Evolutionary conservation across 1,284 basidiomycete genomes (phyloP).

Genomic region (Chondrostereum purpureum): DNA sequence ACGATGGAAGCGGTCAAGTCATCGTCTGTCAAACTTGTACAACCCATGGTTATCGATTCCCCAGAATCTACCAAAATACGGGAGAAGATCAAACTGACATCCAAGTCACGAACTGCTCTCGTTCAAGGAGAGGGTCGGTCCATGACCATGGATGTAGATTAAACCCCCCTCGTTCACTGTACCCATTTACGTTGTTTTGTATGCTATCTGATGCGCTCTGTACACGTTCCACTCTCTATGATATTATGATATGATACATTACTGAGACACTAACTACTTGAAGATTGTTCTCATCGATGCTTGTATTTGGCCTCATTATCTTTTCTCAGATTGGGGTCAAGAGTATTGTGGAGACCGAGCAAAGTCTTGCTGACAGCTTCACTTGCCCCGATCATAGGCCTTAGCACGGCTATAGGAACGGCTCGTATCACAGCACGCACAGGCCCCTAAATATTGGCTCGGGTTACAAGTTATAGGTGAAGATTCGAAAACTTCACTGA

Average conservation of each 20-base stretch:
- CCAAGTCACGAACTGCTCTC: slow-evolving; percentile 65
- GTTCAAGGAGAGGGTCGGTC: slow-evolving; percentile 70
- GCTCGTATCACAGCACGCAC: slow-evolving; percentile 91
- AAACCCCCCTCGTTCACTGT: slow-evolving; percentile 16
- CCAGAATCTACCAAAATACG: slow-evolving; percentile 44
- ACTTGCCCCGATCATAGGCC: slow-evolving; percentile 94
- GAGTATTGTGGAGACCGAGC: slow-evolving; percentile 83
- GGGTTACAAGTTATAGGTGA: slow-evolving; percentile 6
- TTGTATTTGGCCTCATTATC: slow-evolving; percentile 91
- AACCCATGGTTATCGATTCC: slow-evolving; percentile 50
- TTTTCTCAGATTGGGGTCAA: slow-evolving; percentile 73
- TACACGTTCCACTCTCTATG: background rate
- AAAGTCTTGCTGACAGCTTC: slow-evolving; percentile 95
- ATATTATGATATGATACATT: background rate
- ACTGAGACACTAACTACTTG: slow-evolving; percentile 1
- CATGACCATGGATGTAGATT: slow-evolving; percentile 82
- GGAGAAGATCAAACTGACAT: slow-evolving; percentile 78
- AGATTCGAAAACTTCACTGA: too few species aligned
- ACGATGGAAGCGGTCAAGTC: slow-evolving; percentile 50
- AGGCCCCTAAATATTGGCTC: slow-evolving; percentile 55
- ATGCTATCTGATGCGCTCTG: background rate
- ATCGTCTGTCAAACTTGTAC: slow-evolving; percentile 62
- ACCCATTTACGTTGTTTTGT: background rate
- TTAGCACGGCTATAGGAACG: slow-evolving; percentile 93
- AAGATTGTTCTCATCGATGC: slow-evolving; percentile 38